These are phyloP conservation scores for Ramalina intermedia DNA, from an alignment of 495 filamentous ascomycete species.

Conservation along the genomic window DNA sequence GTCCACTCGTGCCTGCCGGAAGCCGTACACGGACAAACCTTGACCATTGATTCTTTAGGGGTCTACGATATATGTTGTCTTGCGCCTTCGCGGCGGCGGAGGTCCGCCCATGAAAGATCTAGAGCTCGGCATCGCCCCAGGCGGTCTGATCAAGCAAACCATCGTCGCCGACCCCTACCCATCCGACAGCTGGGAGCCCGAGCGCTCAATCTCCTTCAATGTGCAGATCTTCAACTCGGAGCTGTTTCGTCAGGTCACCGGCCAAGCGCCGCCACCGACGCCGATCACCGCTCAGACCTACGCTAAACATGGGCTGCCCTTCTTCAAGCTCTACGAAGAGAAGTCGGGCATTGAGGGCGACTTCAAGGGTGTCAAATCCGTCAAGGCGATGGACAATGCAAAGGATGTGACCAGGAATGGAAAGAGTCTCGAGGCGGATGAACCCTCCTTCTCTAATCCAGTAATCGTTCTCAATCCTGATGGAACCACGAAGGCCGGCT, in stretches of 20 bases:
- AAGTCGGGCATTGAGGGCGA: slow-evolving; percentile 8
- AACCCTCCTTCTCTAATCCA: neutral
- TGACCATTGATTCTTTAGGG: neutral
- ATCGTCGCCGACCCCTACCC: slow-evolving; percentile 17
- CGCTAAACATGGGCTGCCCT: slow-evolving; percentile 18
- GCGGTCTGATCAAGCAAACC: slow-evolving; percentile 9
- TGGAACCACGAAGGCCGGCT: neutral
- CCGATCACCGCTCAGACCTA: slow-evolving; percentile 25
- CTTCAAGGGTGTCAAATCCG: slow-evolving; percentile 12
- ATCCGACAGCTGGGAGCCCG: slow-evolving; percentile 20
- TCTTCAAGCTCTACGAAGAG: slow-evolving; percentile 18
- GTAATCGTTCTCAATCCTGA: slow-evolving; percentile 9
- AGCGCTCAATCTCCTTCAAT: slow-evolving; percentile 21
- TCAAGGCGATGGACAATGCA: neutral
- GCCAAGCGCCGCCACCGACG: slow-evolving; percentile 16
- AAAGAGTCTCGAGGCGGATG: neutral
- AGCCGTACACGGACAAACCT: neutral
- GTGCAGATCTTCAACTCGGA: slow-evolving; percentile 26
- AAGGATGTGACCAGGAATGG: neutral
- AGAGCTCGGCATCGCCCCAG: slow-evolving; percentile 5
- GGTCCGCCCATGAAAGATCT: neutral
- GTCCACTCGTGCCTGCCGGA: neutral
- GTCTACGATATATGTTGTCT: slow-evolving; percentile 1
- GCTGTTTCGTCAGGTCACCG: slow-evolving; percentile 19
- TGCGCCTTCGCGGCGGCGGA: slow-evolving; percentile 5